Percentiles rank a stretch among this genome's conserved stretches.
These are phyloP conservation scores for Bacterosira constricta DNA, from an alignment of 108 stramenopile genomes.

Conservation along the genomic window DNA sequence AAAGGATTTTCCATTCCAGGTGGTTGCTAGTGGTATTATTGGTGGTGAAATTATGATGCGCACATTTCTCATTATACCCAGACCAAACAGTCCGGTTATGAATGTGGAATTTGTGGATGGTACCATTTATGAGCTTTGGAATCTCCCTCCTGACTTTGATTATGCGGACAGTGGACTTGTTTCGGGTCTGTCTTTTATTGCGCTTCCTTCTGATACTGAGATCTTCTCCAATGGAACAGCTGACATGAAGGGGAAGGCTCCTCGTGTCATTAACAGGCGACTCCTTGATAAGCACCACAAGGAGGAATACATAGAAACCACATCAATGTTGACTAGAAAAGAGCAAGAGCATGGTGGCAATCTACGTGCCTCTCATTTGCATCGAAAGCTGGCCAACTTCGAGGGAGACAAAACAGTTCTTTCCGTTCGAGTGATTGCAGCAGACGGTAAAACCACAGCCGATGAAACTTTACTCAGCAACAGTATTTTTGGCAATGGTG, in stretches of 20 bases:
- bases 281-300: not conserved
- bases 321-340: too few relatives aligned
- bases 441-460: constrained; percentile 15
- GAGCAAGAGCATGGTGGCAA: not conserved
- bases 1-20: too few relatives aligned
- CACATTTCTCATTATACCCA: too few relatives aligned
- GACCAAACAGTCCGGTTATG: too few relatives aligned
- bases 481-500: constrained; percentile 47
- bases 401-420: constrained; percentile 18
- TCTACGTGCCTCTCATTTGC: too few relatives aligned
- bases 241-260: constrained; percentile 6
- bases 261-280: not conserved
- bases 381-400: not conserved
- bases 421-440: constrained; percentile 45
- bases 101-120: not conserved
- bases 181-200: not conserved
- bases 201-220: not conserved
- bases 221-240: not conserved
- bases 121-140: not conserved
- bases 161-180: not conserved
- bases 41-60: too few relatives aligned
- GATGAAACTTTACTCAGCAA: constrained; percentile 19
- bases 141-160: not conserved
- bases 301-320: not conserved
- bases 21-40: too few relatives aligned